These are phyloP conservation scores for Neospora caninum DNA, from an alignment of 169 alveolate species.

Conservation along the genomic window DNA sequence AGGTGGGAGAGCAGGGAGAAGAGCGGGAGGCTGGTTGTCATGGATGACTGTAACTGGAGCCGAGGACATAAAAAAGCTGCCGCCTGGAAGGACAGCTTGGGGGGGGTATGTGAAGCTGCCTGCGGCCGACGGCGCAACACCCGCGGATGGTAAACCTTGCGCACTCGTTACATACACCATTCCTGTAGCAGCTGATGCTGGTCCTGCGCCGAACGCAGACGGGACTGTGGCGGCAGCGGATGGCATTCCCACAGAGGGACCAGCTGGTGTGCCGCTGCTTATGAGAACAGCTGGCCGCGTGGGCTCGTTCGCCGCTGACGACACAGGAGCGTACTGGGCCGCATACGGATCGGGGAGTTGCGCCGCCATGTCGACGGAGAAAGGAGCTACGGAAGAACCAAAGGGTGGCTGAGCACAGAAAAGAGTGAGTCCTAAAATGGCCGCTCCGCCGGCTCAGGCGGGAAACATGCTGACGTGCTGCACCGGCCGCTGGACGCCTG, in stretches of 20 bases:
- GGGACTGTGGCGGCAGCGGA: background rate
- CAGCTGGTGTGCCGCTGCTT: background rate
- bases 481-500: background rate
- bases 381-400: background rate
- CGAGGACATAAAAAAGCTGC: constrained; percentile 3
- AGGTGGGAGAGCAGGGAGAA: background rate
- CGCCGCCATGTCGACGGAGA: background rate
- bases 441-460: background rate
- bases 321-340: background rate
- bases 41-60: background rate
- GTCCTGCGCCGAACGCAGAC: background rate
- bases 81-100: background rate
- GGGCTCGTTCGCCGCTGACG: background rate
- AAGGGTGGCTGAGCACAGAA: background rate
- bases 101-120: background rate
- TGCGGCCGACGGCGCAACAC: background rate
- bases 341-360: constrained; percentile 9
- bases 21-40: background rate
- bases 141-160: background rate
- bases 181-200: background rate
- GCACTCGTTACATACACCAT: background rate
- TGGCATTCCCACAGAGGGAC: background rate
- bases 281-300: constrained; percentile 9
- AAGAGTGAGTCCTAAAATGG: too few species aligned
- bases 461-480: background rate